Percentiles rank a stretch among this genome's conserved stretches.
Conservation (phyloP, 495 filamentous ascomycete species). For the Aspergillus heteromorphus region DNA sequence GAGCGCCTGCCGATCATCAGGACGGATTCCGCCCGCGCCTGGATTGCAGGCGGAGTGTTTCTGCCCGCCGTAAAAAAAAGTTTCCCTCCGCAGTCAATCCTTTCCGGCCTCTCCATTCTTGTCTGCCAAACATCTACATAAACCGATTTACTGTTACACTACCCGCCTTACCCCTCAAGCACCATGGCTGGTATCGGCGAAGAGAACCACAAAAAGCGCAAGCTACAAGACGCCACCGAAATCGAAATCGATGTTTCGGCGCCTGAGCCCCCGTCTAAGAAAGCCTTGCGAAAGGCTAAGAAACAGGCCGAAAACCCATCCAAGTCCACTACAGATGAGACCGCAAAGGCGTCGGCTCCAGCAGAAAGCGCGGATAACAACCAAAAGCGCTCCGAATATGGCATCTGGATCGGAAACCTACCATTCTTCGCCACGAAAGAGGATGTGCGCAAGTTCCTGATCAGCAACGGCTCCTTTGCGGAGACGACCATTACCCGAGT, state of each 20-base stretch:
- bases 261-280: constrained; percentile 92
- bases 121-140: too few relatives aligned
- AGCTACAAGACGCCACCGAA: constrained; percentile 53
- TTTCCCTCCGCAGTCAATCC: neutral
- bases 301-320: constrained; percentile 50
- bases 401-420: constrained; percentile 95
- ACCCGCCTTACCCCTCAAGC: neutral
- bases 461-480: constrained; percentile 60
- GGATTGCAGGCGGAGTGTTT: constrained; percentile 19
- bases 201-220: constrained; percentile 61
- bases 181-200: constrained; percentile 27
- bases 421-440: constrained; percentile 68
- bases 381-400: constrained; percentile 66
- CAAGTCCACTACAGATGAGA: constrained; percentile 28
- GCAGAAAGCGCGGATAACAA: constrained; percentile 28
- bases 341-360: constrained; percentile 21
- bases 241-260: constrained; percentile 83
- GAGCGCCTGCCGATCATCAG: neutral
- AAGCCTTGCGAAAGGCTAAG: constrained; percentile 73
- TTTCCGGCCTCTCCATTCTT: neutral
- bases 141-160: constrained; percentile 2
- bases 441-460: constrained; percentile 70
- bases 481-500: constrained; percentile 71
- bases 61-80: constrained; percentile 31
- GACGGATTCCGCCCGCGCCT: neutral